phyloP scores from a whole-genome alignment of 805 yeast species.

The Candida coleopterorum region DNA sequence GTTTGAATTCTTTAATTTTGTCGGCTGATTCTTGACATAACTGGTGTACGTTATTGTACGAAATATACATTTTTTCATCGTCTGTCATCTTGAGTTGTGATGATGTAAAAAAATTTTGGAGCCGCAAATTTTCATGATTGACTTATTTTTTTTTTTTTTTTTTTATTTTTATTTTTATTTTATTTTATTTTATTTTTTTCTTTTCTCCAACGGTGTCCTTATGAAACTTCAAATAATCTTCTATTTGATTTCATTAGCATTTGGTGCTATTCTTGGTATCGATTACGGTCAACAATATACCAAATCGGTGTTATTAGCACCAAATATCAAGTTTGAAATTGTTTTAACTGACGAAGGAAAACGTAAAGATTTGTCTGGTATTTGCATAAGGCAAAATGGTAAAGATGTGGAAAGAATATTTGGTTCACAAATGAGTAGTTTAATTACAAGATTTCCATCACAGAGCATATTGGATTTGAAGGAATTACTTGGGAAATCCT shows the following conservation, averaged over 20 bases:
- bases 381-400: conserved; percentile 49
- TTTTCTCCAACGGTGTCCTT: neutral
- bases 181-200: no score
- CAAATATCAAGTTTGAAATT: conserved; percentile 82
- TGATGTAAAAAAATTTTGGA: no score
- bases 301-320: conserved; percentile 86
- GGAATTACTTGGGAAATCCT: conserved; percentile 60
- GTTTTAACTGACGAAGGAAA: conserved; percentile 87
- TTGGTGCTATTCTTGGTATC: conserved; percentile 74
- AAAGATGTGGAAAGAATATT: conserved; percentile 60
- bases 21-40: conserved; percentile 60
- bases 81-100: neutral
- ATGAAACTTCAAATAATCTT: no score
- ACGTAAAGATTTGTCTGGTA: conserved; percentile 80
- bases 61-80: conserved; percentile 56
- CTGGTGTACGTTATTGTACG: conserved; percentile 78
- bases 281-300: conserved; percentile 87
- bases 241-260: conserved; percentile 12
- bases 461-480: conserved; percentile 65
- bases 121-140: no score
- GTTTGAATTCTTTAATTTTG: conserved; percentile 65
- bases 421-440: conserved; percentile 70
- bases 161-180: neutral
- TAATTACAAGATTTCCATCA: conserved; percentile 70
- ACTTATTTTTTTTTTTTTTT: neutral